Evolutionary conservation across 805 yeast genomes (phyloP), one percentile per base, ranked within the genome.

Genomic region (Cyberlindnera mycetangii): DNA sequence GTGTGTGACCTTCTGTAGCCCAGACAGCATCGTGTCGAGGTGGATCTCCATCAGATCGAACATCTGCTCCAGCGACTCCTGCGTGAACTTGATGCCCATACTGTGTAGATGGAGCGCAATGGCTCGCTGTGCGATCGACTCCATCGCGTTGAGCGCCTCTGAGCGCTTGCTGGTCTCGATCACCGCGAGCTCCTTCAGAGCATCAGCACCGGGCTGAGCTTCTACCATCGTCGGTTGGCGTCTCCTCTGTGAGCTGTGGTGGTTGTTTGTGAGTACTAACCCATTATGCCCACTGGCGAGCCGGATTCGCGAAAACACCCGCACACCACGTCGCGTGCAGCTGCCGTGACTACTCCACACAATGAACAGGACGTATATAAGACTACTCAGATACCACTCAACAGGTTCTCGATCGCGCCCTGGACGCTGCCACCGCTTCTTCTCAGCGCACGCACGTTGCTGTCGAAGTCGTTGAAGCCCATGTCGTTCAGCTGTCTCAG

Each of bases 351-450:
- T n/a, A n/a, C n/a, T n/a, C n/a, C n/a, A n/a, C n/a, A n/a, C n/a
- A n/a, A n/a, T n/a, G n/a, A n/a, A n/a, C n/a, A n/a, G n/a, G n/a
- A n/a, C n/a, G n/a, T n/a, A n/a, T n/a, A 32, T 30, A 11, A 30
- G n/a, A 30, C 8, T 8, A 24, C 28, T 9, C 22, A 39, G 19
- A 48, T 39, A 21, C 85, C 86, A 49, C 75, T 84, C 46, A 90
- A 74, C 55, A 90, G 70, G 42, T 88, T 86, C 65, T 92, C 97
- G 41, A 92, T 74, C 10, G 99, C 99, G 37, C 97, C 97, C 68
- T 92, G 97, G 20, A 92, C 97, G 51, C 90, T 87, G 8, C 99
- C 99, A 27, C 99, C 99, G 44, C 92, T 81, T 68, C 98, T 81
- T 70, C 97, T 81, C 57, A 93, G 75, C 2, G 98, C 98, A 22